Base-by-base conservation (phyloP, 2,329 filamentous ascomycete genomes). In the Coniochaeta prunicola region DNA sequence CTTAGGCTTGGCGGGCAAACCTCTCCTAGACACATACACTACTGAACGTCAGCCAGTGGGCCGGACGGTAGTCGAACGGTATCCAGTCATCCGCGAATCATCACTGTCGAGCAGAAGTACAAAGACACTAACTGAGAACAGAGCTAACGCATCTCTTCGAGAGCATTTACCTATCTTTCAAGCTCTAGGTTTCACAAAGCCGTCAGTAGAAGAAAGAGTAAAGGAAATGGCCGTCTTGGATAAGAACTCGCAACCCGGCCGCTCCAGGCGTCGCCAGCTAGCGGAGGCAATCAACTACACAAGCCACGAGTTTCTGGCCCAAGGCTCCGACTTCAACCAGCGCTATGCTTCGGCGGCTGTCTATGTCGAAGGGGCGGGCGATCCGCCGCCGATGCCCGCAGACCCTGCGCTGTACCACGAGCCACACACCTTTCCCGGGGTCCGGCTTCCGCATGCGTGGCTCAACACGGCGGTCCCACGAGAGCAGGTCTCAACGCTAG, bases 381-480 rank as follows among this genome's bases (percentile, higher is more conserved):
- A 34, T 42, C 58, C 59, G 30, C 62, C 63, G 34, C 58, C 58
- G 42, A 61, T 34, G 64, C 72, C 26, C 4, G 64, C 71, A 17
- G 76, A 83, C 60, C 66, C 71, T 0, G 72, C 79, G 5, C 64
- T 77, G 12, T 65, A 77, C 45, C 72, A 80, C 62, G 68, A 73
- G 34, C 72, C 74, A 36, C 77, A 69, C 55, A 86, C 85, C 2
- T 84, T 79, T 63, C 85, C 85, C 0, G 85, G 85, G 8, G 74
- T 74, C 30, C 74, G 84, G 2, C 69, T 87, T 21, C 85, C 85
- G 5, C 85, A 89, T 68, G 84, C 75, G 0, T 88, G 85, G 85
- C 70, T 88, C 17, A 81, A 84, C 69, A 75, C 74, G 21, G 64
- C 72, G 8, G 64, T 74, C 10, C 78, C 82, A 0, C 69, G 71